Base-by-base conservation (phyloP, 1,139 yeast species). In the Geotrichum armillariae region DNA sequence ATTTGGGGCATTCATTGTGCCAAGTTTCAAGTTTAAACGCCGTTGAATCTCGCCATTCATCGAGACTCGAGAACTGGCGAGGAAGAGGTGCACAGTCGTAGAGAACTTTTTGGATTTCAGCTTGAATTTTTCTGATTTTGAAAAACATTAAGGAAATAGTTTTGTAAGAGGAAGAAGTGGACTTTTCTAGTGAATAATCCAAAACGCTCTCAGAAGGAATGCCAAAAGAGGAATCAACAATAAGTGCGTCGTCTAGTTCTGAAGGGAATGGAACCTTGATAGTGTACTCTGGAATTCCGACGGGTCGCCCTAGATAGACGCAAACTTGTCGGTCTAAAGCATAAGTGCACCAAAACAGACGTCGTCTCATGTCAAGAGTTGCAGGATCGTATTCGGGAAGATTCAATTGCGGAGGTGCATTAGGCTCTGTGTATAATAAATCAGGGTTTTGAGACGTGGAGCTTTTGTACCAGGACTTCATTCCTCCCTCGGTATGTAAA, bases 271-370 rank as follows among this genome's bases (percentile, higher is more conserved):
- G 78, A 2, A 82, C 83, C 56, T 74, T 73, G 46, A 84, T 78
- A 45, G 79, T 71, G 54, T 80, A 85, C 56, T 85, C 90, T 0
- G 88, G 85, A 1, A 84, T 80, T 0, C 89, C 89, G 51, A 81
- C 79, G 0, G 93, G 91, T 20, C 91, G 70, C 5, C 86, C 86
- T 40, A 85, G 67, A 57, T 84, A 84, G 53, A 85, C 82, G 59
- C 89, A 82, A 8, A 83, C 78, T 61, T 84, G 90, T 34, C 97
- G 69, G 65, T 90, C 97, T 45, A 89, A 68, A 1, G 91, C 78
- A 66, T 89, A 90, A 0, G 93, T 82, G 64, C 95, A 85, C 97
- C 97, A 90, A 60, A 90, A 89, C 32, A 90, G 69, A 41, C 96
- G 69, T 59, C 96, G 75, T 53, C 94, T 72, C 66, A 84, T 70